phyloP scores from a whole-genome alignment of 2,329 filamentous ascomycete species.

The Epichloe scottii region DNA sequence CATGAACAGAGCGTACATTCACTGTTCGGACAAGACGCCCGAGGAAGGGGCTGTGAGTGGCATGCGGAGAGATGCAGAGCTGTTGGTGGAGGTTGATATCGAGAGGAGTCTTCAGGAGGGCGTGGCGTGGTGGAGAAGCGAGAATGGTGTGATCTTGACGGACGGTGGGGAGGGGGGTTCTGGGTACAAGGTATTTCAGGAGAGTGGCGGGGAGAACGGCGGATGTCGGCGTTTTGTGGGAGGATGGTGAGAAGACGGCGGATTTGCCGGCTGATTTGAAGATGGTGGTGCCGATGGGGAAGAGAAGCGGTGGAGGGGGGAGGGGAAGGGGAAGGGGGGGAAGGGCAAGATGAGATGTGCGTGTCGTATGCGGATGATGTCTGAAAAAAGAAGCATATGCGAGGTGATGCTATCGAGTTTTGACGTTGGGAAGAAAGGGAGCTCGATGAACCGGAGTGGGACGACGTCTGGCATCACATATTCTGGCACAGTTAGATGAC shows the following conservation, averaged over 20 bases:
- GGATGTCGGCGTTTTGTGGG: conserved; percentile 55
- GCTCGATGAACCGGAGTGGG: background rate
- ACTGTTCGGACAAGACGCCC: conserved; percentile 59
- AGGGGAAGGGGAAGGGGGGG: conserved; percentile 25
- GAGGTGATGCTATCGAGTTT: too few species aligned
- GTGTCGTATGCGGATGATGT: background rate
- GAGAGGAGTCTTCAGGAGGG: conserved; percentile 46
- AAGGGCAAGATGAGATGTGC: background rate
- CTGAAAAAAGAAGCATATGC: background rate
- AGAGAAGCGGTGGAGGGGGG: conserved; percentile 27
- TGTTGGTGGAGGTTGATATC: conserved; percentile 69
- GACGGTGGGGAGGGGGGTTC: conserved; percentile 44
- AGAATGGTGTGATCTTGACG: conserved; percentile 64
- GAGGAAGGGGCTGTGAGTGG: conserved; percentile 55
- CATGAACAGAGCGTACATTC: conserved; percentile 81
- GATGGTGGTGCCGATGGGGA: conserved; percentile 33
- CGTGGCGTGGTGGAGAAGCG: conserved; percentile 65
- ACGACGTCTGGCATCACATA: background rate
- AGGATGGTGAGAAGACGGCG: conserved; percentile 51
- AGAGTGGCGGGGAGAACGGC: conserved; percentile 51
- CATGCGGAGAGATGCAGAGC: conserved; percentile 65
- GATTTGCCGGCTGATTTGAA: conserved; percentile 53
- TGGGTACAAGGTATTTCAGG: conserved; percentile 57
- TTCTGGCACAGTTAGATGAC: background rate
- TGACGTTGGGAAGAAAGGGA: background rate